Conservation (phyloP, 371 early-diverging fungal genomes). For the Haplosporangium sp. region DNA sequence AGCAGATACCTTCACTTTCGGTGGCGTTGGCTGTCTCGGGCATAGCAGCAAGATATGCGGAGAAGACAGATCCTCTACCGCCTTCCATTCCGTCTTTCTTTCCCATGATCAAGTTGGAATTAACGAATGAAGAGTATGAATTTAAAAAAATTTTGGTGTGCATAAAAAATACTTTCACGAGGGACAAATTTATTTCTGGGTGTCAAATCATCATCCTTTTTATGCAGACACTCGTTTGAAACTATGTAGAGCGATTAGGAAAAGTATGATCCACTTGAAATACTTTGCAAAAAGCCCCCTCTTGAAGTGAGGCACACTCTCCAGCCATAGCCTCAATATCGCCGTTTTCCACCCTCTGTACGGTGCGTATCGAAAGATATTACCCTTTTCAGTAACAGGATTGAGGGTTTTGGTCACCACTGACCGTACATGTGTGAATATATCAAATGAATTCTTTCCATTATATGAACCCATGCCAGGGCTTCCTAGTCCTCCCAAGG, state of each 20-base stretch:
- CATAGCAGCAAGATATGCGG: constrained; percentile 48
- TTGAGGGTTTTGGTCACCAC: constrained; percentile 64
- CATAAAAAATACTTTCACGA: not conserved
- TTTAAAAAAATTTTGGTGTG: not conserved
- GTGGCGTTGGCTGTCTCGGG: constrained; percentile 22
- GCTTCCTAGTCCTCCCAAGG: constrained; percentile 94
- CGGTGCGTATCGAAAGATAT: constrained; percentile 72
- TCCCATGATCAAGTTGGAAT: constrained; percentile 28
- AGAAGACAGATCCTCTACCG: constrained; percentile 42
- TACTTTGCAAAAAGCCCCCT: constrained; percentile 29
- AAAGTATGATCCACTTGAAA: constrained; percentile 31
- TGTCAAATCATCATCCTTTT: too few species aligned
- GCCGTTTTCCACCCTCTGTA: constrained; percentile 58
- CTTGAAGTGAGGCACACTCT: constrained; percentile 55
- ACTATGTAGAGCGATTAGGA: not conserved
- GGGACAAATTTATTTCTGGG: too few species aligned
- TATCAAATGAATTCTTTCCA: constrained; percentile 80
- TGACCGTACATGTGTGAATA: constrained; percentile 80
- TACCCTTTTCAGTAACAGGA: constrained; percentile 52
- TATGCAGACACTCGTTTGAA: not conserved
- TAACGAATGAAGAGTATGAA: not conserved
- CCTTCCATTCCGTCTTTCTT: constrained; percentile 42
- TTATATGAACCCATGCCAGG: constrained; percentile 93
- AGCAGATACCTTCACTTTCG: constrained; percentile 15
- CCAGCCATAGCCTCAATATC: constrained; percentile 52